These are phyloP conservation scores for Acorus gramineus DNA, from an alignment of 106 monocot species.

Conservation along the genomic window DNA sequence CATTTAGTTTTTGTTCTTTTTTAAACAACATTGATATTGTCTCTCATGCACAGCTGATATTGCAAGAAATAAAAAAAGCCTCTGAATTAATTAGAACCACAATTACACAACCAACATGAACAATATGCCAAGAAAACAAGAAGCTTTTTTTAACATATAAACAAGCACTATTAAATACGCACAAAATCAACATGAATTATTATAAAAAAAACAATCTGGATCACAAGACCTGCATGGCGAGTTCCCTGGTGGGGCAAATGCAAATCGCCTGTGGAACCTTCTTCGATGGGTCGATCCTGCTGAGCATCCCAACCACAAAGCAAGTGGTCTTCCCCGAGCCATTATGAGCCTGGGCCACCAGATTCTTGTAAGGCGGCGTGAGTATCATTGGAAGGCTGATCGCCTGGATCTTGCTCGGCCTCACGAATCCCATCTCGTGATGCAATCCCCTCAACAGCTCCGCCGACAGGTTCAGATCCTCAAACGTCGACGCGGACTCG, in stretches of 20 bases:
- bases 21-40: too few relatives aligned
- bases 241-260: constrained; percentile 85
- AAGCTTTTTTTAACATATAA: too few relatives aligned
- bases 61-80: too few relatives aligned
- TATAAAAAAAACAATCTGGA: not conserved
- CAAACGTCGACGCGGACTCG: constrained; percentile 60
- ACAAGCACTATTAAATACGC: not conserved
- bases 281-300: constrained; percentile 61
- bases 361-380: constrained; percentile 73
- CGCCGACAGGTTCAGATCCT: constrained; percentile 60
- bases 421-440: constrained; percentile 78
- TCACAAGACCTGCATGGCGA: constrained; percentile 53
- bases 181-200: not conserved
- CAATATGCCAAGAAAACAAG: too few relatives aligned
- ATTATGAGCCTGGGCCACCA: constrained; percentile 95
- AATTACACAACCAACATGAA: too few relatives aligned
- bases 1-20: too few relatives aligned
- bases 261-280: constrained; percentile 76
- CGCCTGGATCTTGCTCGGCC: constrained; percentile 92
- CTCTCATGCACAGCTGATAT: too few relatives aligned
- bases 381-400: constrained; percentile 92
- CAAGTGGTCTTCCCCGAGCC: constrained; percentile 96
- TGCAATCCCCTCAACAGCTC: constrained; percentile 81
- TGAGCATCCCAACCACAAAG: constrained; percentile 95
- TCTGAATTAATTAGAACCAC: too few relatives aligned